Evolutionary conservation across 2,329 filamentous ascomycete species (phyloP).

Genomic region (Hymenoscyphus repandus): DNA sequence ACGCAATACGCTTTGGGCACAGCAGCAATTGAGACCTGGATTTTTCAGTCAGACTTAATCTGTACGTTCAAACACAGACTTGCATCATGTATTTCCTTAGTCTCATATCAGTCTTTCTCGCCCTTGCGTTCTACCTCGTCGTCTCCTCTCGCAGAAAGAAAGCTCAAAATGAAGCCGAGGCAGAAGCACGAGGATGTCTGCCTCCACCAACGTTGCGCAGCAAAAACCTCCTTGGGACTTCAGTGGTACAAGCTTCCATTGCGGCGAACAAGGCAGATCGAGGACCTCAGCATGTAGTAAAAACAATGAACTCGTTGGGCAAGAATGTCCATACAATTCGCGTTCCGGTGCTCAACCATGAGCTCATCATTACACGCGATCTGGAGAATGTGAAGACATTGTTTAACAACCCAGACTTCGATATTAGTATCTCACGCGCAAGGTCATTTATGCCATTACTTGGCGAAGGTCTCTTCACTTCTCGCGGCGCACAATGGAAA

Average conservation of each 20-base stretch:
- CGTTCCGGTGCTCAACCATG: slow-evolving; percentile 35
- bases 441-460: slow-evolving; percentile 30
- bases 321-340: slow-evolving; percentile 31
- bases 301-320: slow-evolving; percentile 29
- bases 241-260: slow-evolving; percentile 30
- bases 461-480: slow-evolving; percentile 23
- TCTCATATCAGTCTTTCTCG: too few relatives aligned
- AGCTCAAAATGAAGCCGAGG: slow-evolving; percentile 27
- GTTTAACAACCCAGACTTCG: slow-evolving; percentile 31
- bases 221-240: slow-evolving; percentile 31
- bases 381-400: slow-evolving; percentile 32
- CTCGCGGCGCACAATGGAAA: slow-evolving; percentile 28
- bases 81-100: too few relatives aligned
- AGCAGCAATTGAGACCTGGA: too few relatives aligned
- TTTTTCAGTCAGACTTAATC: too few relatives aligned
- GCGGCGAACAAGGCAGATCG: slow-evolving; percentile 32
- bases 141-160: slow-evolving; percentile 23
- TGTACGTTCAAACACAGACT: too few relatives aligned
- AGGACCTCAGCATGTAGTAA: slow-evolving; percentile 32
- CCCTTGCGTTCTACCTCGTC: slow-evolving; percentile 25
- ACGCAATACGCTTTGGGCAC: too few relatives aligned
- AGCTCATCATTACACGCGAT: slow-evolving; percentile 34
- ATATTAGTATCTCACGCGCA: slow-evolving; percentile 32
- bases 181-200: slow-evolving; percentile 28
- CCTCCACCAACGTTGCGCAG: slow-evolving; percentile 29